Evolutionary conservation across 352 stramenopile species (phyloP).

Genomic region (Phytophthora crassamura): DNA sequence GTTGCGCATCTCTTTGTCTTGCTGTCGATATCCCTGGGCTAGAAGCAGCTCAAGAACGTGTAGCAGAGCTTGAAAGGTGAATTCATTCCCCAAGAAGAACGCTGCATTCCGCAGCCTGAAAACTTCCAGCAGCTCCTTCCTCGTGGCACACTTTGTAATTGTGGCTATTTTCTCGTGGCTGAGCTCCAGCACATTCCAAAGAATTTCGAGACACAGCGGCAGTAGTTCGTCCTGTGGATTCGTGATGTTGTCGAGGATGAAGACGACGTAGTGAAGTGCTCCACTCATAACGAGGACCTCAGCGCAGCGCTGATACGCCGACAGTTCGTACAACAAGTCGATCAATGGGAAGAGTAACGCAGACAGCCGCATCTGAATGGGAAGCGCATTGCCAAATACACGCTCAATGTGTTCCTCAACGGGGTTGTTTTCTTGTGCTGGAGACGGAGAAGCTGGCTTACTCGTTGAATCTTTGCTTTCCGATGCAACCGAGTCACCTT

Average conservation of each 20-base stretch:
- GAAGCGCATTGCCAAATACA: constrained; percentile 15
- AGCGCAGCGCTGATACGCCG: constrained; percentile 64
- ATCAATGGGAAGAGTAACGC: constrained; percentile 66
- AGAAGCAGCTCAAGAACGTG: constrained; percentile 68
- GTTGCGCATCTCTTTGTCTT: constrained; percentile 86
- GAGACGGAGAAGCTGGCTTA: too few species aligned
- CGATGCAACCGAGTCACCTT: too few species aligned
- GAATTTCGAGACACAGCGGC: constrained; percentile 67
- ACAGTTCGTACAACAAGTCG: constrained; percentile 73
- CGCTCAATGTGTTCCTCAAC: constrained; percentile 20
- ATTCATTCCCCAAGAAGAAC: constrained; percentile 66
- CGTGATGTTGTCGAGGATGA: constrained; percentile 62
- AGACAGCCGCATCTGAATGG: constrained; percentile 33
- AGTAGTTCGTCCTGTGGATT: constrained; percentile 73
- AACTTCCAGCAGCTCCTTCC: constrained; percentile 62
- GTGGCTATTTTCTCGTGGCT: constrained; percentile 60
- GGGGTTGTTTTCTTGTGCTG: background rate
- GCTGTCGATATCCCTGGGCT: constrained; percentile 60
- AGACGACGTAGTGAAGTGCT: constrained; percentile 70
- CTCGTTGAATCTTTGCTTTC: constrained; percentile 1
- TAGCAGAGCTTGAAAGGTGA: constrained; percentile 65
- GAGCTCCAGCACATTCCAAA: constrained; percentile 82
- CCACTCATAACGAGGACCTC: constrained; percentile 74
- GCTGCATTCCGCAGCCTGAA: constrained; percentile 72
- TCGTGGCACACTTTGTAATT: constrained; percentile 48